Percentiles rank a stretch among this genome's conserved stretches.
Evolutionary conservation across 768 basidiomycete species (phyloP).

Genomic region (Mycena indigotica): DNA sequence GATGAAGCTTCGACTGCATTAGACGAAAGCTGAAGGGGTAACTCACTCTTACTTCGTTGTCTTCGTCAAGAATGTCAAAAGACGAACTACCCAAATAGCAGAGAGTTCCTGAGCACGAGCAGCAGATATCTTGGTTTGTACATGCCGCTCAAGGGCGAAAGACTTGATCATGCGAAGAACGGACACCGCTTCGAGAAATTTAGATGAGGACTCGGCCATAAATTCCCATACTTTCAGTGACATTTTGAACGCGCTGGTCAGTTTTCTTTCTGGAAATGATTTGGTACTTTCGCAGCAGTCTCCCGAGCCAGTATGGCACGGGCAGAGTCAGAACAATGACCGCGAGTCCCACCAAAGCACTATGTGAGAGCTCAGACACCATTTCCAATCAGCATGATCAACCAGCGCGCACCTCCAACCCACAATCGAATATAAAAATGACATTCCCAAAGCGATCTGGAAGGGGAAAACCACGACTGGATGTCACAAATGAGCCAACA

Average conservation of each 20-base stretch:
- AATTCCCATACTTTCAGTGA: slow-evolving; percentile 45
- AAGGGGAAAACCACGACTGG: slow-evolving; percentile 25
- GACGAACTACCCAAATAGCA: slow-evolving; percentile 41
- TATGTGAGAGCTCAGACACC: too few relatives aligned
- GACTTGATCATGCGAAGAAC: slow-evolving; percentile 55
- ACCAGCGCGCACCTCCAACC: slow-evolving; percentile 36
- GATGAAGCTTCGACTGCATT: slow-evolving; percentile 34
- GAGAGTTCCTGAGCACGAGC: slow-evolving; percentile 52
- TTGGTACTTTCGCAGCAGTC: slow-evolving; percentile 37
- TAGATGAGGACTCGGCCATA: slow-evolving; percentile 25
- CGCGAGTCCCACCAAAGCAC: slow-evolving; percentile 46
- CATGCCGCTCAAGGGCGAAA: slow-evolving; percentile 52
- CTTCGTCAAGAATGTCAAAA: slow-evolving; percentile 42
- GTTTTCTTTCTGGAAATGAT: slow-evolving; percentile 43
- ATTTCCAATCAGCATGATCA: too few relatives aligned
- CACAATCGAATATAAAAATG: slow-evolving; percentile 33
- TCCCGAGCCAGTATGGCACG: slow-evolving; percentile 44
- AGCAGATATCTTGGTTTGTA: slow-evolving; percentile 41
- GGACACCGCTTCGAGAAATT: slow-evolving; percentile 39
- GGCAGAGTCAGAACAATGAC: slow-evolving; percentile 45
- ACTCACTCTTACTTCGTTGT: slow-evolving; percentile 38
- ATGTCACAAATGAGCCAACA: background rate
- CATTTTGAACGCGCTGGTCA: slow-evolving; percentile 48
- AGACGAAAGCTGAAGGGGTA: background rate
- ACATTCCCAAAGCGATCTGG: slow-evolving; percentile 23